Conservation (phyloP, 1,284 basidiomycete genomes). For the Trametes pubescens region DNA sequence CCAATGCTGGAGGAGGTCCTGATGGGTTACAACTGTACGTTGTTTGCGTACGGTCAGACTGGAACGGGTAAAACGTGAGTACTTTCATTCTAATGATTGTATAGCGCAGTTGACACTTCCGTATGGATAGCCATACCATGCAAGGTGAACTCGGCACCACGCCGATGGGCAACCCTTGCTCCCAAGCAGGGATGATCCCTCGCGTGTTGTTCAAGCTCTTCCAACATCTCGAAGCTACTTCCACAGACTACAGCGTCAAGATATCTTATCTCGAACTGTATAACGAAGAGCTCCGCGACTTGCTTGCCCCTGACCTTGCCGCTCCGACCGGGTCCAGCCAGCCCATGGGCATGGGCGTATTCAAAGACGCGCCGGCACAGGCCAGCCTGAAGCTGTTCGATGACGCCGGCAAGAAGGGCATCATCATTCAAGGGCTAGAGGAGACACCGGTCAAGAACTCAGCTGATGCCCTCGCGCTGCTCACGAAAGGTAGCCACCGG, state of each 20-base stretch:
- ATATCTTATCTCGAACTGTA: slow-evolving; percentile 98
- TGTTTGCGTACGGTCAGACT: slow-evolving; percentile 99
- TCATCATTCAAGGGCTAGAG: slow-evolving; percentile 95
- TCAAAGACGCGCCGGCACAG: slow-evolving; percentile 52
- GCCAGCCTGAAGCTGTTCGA: slow-evolving; percentile 91
- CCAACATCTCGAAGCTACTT: slow-evolving; percentile 81
- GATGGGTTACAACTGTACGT: slow-evolving; percentile 96
- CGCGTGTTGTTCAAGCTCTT: slow-evolving; percentile 94
- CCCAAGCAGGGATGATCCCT: slow-evolving; percentile 97
- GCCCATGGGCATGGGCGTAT: slow-evolving; percentile 71
- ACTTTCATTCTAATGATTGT: neutral
- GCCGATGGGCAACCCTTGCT: slow-evolving; percentile 86
- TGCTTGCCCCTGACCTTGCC: slow-evolving; percentile 79
- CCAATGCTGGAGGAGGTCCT: slow-evolving; percentile 95
- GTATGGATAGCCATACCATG: slow-evolving; percentile 83
- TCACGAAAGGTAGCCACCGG: slow-evolving; percentile 90
- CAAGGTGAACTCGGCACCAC: slow-evolving; percentile 89
- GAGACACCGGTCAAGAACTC: slow-evolving; percentile 89
- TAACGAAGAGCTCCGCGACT: slow-evolving; percentile 98
- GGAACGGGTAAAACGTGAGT: slow-evolving; percentile 98
- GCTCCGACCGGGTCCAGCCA: slow-evolving; percentile 67
- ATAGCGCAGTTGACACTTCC: neutral
- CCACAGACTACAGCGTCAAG: slow-evolving; percentile 91
- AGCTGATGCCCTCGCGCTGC: slow-evolving; percentile 84
- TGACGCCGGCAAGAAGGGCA: slow-evolving; percentile 86